Evolutionary conservation across 2,329 filamentous ascomycete species (phyloP), one percentile per base, ranked within the genome.

Genomic region (Madurella fahalii): DNA sequence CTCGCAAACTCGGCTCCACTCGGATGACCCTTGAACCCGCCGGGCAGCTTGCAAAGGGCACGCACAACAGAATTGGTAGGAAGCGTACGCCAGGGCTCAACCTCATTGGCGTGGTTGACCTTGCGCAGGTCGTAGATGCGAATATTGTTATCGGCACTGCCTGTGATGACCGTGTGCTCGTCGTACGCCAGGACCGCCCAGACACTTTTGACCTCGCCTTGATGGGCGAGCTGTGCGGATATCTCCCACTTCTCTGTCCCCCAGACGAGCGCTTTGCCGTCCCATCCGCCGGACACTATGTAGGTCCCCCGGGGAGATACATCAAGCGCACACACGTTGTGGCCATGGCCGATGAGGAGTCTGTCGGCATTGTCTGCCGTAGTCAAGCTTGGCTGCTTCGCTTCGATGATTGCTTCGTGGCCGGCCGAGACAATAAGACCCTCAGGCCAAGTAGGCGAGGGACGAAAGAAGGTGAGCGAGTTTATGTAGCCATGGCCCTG

Each of bases 211-310:
- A 60, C 61, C 40, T 72, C 70, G 40, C 86, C 82, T 66, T 96
- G 91, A 5, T 90, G 91, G 44, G 82, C 74, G 16, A 99, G 77
- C 45, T 87, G 75, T 32, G 84, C 73, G 60, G 88, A 82, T 9
- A 82, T 82, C 67, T 95, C 90, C 89, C 93, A 96, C 61, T 87
- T 91, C 40, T 83, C 82, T n/a, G 94, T 76, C 59, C 79, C 81
- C 94, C 94, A 99, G 50, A 97, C 75, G 52, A 90, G 86, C 30
- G 90, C 92, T 60, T 91, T 87, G 31, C 83, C 83, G 71, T 99
- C 94, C 94, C 94, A 99, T 64, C 92, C 89, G 32, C 93, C 94
- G 61, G 93, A 97, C 45, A 96, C 85, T 40, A 97, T 78, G 69
- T 84, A 89, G 44, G 75, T 81, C 2, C 86, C 87, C 56, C 85